These are phyloP conservation scores for Cryptococcus neoformans DNA, from an alignment of 1,284 basidiomycete species.

Conservation along the genomic window DNA sequence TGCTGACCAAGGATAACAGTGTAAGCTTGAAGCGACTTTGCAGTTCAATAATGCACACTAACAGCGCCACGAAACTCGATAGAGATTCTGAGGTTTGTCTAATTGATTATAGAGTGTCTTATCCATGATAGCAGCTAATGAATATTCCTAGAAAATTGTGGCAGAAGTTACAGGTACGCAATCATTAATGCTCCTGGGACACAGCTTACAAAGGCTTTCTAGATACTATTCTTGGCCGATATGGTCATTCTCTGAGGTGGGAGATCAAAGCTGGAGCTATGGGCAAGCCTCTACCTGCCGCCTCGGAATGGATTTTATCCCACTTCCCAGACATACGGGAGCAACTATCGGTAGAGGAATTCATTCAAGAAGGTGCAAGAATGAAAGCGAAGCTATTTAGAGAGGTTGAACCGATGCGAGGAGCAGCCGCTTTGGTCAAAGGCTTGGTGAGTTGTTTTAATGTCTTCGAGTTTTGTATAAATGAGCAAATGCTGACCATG, in stretches of 20 bases:
- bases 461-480: no score
- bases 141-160: not conserved
- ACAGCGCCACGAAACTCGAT: not conserved
- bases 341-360: slow-evolving; percentile 43
- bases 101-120: not conserved
- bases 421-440: slow-evolving; percentile 44
- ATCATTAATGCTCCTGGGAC: not conserved
- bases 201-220: not conserved
- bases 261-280: slow-evolving; percentile 49
- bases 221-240: slow-evolving; percentile 45
- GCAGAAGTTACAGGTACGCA: not conserved
- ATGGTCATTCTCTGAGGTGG: slow-evolving; percentile 47
- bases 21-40: not conserved
- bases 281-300: slow-evolving; percentile 44
- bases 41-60: not conserved
- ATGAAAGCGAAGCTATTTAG: slow-evolving; percentile 44
- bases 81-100: not conserved
- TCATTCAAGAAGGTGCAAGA: slow-evolving; percentile 38
- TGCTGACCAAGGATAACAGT: no score
- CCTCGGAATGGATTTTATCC: slow-evolving; percentile 41
- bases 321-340: slow-evolving; percentile 43
- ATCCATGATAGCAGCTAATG: not conserved
- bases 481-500: not conserved
- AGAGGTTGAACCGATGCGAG: slow-evolving; percentile 44
- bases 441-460: slow-evolving; percentile 38